phyloP scores from a whole-genome alignment of 1,284 basidiomycete species.

The Sanguinoderma infundibulare region DNA sequence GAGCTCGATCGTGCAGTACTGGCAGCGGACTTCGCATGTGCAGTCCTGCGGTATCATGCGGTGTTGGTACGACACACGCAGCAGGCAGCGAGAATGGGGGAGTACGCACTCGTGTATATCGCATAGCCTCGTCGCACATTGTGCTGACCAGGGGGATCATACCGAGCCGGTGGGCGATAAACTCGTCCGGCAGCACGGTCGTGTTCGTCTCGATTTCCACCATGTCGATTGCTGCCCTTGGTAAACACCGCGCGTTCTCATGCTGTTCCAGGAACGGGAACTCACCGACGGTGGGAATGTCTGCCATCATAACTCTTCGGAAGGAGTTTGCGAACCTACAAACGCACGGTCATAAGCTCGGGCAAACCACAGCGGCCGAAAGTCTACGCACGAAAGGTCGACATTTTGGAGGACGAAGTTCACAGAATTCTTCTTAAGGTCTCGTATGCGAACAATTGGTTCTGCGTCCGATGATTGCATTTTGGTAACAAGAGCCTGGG shows the following conservation, averaged over 20 bases:
- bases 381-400: constrained; percentile 75
- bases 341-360: constrained; percentile 21
- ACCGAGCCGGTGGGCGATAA: constrained; percentile 94
- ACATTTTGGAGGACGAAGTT: constrained; percentile 94
- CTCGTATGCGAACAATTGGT: constrained; percentile 77
- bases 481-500: background rate
- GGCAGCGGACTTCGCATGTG: constrained; percentile 79
- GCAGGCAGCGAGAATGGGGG: constrained; percentile 12
- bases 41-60: constrained; percentile 79
- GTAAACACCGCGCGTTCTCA: background rate
- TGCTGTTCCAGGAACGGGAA: background rate
- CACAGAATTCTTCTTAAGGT: constrained; percentile 79
- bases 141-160: constrained; percentile 91
- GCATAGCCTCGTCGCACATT: constrained; percentile 84
- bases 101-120: constrained; percentile 82
- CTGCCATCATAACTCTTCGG: constrained; percentile 92
- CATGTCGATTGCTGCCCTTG: constrained; percentile 86
- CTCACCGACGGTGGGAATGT: constrained; percentile 91
- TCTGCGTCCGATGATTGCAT: constrained; percentile 37
- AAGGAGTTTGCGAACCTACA: constrained; percentile 86
- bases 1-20: constrained; percentile 81
- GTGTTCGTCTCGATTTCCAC: constrained; percentile 95
- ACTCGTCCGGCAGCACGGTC: constrained; percentile 95
- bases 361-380: constrained; percentile 4
- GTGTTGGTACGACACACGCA: constrained; percentile 10